Evolutionary conservation across 768 basidiomycete species (phyloP), one percentile per base, ranked within the genome.

Genomic region (Mycena chlorophos): DNA sequence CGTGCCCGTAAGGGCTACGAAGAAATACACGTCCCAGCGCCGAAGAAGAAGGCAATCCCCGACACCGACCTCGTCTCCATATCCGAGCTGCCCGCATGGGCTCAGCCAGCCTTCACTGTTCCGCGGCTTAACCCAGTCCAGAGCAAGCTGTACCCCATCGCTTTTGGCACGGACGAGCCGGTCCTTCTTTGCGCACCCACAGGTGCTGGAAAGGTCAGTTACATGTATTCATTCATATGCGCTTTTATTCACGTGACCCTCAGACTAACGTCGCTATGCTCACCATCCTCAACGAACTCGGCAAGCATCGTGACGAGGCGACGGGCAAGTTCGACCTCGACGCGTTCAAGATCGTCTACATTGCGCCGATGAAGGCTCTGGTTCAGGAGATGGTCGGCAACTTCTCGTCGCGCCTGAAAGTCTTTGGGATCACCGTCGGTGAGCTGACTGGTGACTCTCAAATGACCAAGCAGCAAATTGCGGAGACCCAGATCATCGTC

Each of bases 341-440:
- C 58, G 76, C 89, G 0, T 97, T 98, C 84, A 99, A 99, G 74
- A 89, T 97, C 52, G 86, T 99, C 62, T 99, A 98, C 69, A 85
- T 99, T 49, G 96, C 97, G 0, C 97, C 96, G 3, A 99, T 99
- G 97, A 99, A 99, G 71, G 97, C 96, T 3, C 83, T 99, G 54
- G 96, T 99, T 0, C 96, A 98, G 68, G 97, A 99, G 72, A 94
- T 96, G 88, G 97, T 98, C 56, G 91, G 93, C 61, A 96, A 95
- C 69, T 99, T 99, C 67, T 80, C 81, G 29, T 75, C 83, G 6
- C 88, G 96, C 3, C 84, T 99, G 42, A 74, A 75, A 45, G 70
- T 67, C 22, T 81, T 76, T 55, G 90, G 88, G 39, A 80, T 99
- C 73, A 88, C 85, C 56, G 90, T 99, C 45, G 92, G 91, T 26